Evolutionary conservation across 1,284 basidiomycete species (phyloP).

Genomic region (Rhodotorula sp.): DNA sequence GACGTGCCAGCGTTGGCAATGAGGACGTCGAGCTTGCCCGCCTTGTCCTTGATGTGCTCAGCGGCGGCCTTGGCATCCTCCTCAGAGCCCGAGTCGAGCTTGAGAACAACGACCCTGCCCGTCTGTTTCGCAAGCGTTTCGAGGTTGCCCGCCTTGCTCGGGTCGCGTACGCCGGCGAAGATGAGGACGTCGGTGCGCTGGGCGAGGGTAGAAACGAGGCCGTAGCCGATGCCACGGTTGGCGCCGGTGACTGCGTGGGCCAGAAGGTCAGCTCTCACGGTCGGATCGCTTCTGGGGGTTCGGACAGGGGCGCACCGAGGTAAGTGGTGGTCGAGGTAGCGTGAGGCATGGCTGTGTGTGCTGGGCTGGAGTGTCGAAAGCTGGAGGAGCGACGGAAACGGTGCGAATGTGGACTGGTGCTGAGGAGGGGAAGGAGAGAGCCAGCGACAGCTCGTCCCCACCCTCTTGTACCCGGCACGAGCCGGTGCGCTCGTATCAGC

Average conservation of each 20-base stretch:
- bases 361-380: no score
- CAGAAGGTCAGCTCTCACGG: no score
- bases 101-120: constrained; percentile 20
- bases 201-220: constrained; percentile 36
- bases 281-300: no score
- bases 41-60: constrained; percentile 13
- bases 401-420: no score
- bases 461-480: no score
- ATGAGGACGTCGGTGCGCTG: constrained; percentile 25
- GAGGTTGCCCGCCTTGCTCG: constrained; percentile 11
- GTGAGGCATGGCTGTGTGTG: no score
- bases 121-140: not conserved
- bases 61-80: constrained; percentile 16
- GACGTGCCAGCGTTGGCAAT: constrained; percentile 32
- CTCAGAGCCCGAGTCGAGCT: constrained; percentile 17
- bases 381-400: no score
- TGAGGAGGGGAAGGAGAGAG: no score
- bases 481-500: no score
- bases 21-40: constrained; percentile 24
- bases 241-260: constrained; percentile 13
- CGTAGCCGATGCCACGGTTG: constrained; percentile 33
- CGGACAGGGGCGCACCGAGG: not conserved
- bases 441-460: no score
- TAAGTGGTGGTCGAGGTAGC: no score
- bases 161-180: constrained; percentile 43